Evolutionary conservation across 768 basidiomycete species (phyloP).

Genomic region (Pulveroboletus sp.): DNA sequence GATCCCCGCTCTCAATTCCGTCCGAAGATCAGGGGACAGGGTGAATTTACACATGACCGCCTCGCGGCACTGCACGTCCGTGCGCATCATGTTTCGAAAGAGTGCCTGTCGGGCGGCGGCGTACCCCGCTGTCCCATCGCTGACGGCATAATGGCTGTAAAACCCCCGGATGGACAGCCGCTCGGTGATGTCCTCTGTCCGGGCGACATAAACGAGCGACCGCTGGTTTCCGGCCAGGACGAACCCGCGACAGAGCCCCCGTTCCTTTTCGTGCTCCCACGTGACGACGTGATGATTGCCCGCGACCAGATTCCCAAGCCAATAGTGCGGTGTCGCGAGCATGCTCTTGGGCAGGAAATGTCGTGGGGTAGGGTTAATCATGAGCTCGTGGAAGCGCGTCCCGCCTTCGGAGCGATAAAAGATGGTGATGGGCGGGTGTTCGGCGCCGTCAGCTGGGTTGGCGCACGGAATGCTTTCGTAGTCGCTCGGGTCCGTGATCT

Average conservation of each 20-base stretch:
- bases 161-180: conserved; percentile 27
- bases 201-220: conserved; percentile 30
- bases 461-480: conserved; percentile 16
- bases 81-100: conserved; percentile 24
- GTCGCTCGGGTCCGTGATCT: conserved; percentile 30
- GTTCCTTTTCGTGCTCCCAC: conserved; percentile 24
- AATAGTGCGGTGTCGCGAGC: conserved; percentile 27
- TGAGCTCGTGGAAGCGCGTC: conserved; percentile 26
- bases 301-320: conserved; percentile 24
- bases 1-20: conserved; percentile 31
- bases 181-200: conserved; percentile 24
- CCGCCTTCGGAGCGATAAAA: conserved; percentile 32
- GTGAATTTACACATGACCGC: conserved; percentile 26
- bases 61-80: conserved; percentile 12
- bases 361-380: conserved; percentile 26
- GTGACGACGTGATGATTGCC: conserved; percentile 26
- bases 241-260: conserved; percentile 25
- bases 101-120: conserved; percentile 14
- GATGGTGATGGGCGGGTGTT: conserved; percentile 32
- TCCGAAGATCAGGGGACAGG: conserved; percentile 14
- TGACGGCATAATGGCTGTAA: conserved; percentile 36
- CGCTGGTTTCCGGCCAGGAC: conserved; percentile 33
- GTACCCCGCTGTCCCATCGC: conserved; percentile 29
- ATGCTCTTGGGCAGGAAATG: conserved; percentile 22
- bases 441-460: conserved; percentile 17